These are phyloP conservation scores for Pelargonium citronellum DNA, from an alignment of 441 rosid genomes.

Conservation along the genomic window DNA sequence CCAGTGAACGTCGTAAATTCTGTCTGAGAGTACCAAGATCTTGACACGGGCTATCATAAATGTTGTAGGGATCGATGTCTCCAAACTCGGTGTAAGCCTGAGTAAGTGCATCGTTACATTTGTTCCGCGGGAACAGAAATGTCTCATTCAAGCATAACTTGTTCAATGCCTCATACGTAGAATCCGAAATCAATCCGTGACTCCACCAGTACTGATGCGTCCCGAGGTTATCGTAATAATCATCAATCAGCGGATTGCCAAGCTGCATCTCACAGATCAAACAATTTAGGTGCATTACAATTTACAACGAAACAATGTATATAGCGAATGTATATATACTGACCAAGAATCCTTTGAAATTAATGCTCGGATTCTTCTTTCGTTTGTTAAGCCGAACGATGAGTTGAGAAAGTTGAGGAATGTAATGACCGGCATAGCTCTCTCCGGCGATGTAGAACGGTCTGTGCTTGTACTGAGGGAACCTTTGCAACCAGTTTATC, in stretches of 20 bases:
- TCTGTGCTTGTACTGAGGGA: slow-evolving; percentile 49
- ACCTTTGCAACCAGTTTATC: slow-evolving; percentile 48
- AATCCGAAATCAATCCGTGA: slow-evolving; percentile 45
- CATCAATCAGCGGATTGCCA: slow-evolving; percentile 49
- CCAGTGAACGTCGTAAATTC: slow-evolving; percentile 27
- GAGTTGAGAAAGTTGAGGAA: slow-evolving; percentile 50
- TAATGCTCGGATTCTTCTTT: slow-evolving; percentile 36
- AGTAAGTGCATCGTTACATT: slow-evolving; percentile 21
- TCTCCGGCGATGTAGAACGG: slow-evolving; percentile 66
- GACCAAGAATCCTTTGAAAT: slow-evolving; percentile 57
- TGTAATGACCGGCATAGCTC: slow-evolving; percentile 74
- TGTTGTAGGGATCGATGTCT: slow-evolving; percentile 38
- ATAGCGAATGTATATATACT: slow-evolving; percentile 17
- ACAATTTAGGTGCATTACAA: not conserved
- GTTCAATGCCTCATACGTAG: slow-evolving; percentile 32
- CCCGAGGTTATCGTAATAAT: slow-evolving; percentile 37
- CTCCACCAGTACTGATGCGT: slow-evolving; percentile 48
- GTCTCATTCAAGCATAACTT: slow-evolving; percentile 41
- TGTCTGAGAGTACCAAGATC: slow-evolving; percentile 5
- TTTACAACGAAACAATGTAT: no score
- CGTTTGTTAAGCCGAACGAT: slow-evolving; percentile 41
- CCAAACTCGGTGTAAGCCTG: slow-evolving; percentile 37
- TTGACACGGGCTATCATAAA: slow-evolving; percentile 27
- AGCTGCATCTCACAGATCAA: slow-evolving; percentile 26
- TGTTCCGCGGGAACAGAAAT: slow-evolving; percentile 30